Evolutionary conservation across 169 alveolate genomes (phyloP), one percentile per base, ranked within the genome.

Genomic region (Eimeria tenella): DNA sequence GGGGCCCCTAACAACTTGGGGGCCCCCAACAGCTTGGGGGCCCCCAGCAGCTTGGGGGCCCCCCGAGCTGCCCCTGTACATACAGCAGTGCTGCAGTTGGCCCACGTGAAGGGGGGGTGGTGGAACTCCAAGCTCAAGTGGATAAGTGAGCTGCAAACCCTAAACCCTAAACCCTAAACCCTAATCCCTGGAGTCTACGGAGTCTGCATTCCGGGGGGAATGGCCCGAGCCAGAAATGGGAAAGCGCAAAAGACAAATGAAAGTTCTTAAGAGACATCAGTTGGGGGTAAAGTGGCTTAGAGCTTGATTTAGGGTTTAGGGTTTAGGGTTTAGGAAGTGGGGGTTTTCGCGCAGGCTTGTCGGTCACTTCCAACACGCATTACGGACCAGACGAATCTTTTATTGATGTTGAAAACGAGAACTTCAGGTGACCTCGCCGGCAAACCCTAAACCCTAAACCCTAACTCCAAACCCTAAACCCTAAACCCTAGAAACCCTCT

Each of bases 101-200:
- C 63, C 9, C 86, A 75, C 23, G 31, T 50, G 13, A 75, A 31
- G 25, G 86, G 86, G n/a, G 86, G 86, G 1, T 13, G 86, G 42
- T 75, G 86, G 86, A 75, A 75, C 23, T 75, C 25, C 42, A 75
- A 31, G 23, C 86, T 75, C 49, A 75, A 75, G 63, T 75, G 86
- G 86, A 75, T 49, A 19, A 75, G 86, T 75, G 23, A 31, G 58
- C 31, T 13, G 68, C 63, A 75, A 50, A 7, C 55, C 10, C 49
- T 75, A 75, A 75, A 75, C 86, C 86, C 86, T 75, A 75, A 75
- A 75, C 63, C 65, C 63, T 75, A 50, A 17, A 75, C 60, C 63
- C 86, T 50, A 49, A 63, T 4, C 73, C 73, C 73, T 63, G 4
- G 21, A 63, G 23, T 25, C 21, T 63, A 1, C 42, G 42, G 42